A percentile compares a stretch with the other conserved stretches of the same genome.
phyloP scores from a whole-genome alignment of 2,329 filamentous ascomycete genomes.

The Paradendryphiella salina region DNA sequence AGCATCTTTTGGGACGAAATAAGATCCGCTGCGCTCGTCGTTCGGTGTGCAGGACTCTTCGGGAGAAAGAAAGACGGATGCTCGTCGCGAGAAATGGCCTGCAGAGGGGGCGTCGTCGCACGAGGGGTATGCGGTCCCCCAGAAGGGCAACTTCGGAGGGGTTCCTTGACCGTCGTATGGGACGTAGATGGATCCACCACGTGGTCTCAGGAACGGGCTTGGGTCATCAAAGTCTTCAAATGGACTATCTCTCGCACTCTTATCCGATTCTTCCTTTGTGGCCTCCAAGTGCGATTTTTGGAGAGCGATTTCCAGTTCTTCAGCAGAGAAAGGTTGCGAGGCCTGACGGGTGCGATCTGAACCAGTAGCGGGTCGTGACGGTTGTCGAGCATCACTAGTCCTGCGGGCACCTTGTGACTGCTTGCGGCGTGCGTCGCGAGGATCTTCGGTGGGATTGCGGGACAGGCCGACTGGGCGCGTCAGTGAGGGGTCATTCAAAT shows the following conservation, averaged over 20 bases:
- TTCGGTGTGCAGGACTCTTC: slow-evolving; percentile 18
- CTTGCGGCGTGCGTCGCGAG: slow-evolving; percentile 31
- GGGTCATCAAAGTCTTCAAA: slow-evolving; percentile 25
- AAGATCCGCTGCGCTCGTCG: slow-evolving; percentile 23
- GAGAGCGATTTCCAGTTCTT: slow-evolving; percentile 52
- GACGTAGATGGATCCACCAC: slow-evolving; percentile 33
- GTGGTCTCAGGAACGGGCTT: slow-evolving; percentile 28
- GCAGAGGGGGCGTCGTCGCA: slow-evolving; percentile 12
- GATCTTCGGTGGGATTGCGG: slow-evolving; percentile 41
- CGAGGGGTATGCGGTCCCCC: slow-evolving; percentile 23
- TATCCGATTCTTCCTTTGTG: slow-evolving; percentile 36
- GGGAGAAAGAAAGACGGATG: slow-evolving; percentile 10
- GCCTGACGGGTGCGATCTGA: slow-evolving; percentile 35
- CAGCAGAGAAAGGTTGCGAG: slow-evolving; percentile 49
- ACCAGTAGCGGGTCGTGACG: slow-evolving; percentile 32
- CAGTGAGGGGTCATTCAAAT: slow-evolving; percentile 16
- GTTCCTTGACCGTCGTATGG: slow-evolving; percentile 31
- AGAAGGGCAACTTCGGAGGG: slow-evolving; percentile 26
- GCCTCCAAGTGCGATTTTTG: slow-evolving; percentile 46
- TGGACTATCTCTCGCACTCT: slow-evolving; percentile 27
- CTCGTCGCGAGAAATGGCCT: slow-evolving; percentile 20
- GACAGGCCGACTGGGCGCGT: slow-evolving; percentile 41
- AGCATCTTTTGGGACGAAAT: slow-evolving; percentile 17
- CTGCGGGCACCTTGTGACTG: slow-evolving; percentile 33
- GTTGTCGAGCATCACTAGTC: slow-evolving; percentile 30